Base-by-base conservation (phyloP, 2,329 filamentous ascomycete species). In the Pseudocercospora cruenta region DNA sequence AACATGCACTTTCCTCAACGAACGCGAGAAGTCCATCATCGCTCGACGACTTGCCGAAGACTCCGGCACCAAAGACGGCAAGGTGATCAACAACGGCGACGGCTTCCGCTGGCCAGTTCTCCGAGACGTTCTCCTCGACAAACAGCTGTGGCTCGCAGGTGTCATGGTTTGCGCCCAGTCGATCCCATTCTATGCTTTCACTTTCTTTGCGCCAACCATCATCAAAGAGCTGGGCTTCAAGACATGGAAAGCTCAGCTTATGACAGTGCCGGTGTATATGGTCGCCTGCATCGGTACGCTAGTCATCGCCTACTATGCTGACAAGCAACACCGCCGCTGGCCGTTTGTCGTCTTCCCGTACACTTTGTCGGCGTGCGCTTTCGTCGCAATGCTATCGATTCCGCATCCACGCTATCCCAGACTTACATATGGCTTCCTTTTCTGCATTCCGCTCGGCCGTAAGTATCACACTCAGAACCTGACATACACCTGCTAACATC, bases 171-270 rank as follows among this genome's bases (percentile, higher is more conserved):
- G 70, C 73, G 72, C 31, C 8, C 72, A 78, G 70, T 90, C 92
- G 73, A 92, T 89, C 1, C 91, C 93, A 86, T 83, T 93, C 0
- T 74, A 86, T 70, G 85, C 85, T n/a, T 87, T 87, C 74, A 83
- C 81, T 68, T 87, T 84, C 9, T 88, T 88, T 72, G 76, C 87
- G 3, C 86, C 86, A 1, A 82, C 82, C 1, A 87, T 88, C 67
- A 81, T 82, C 64, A 77, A 75, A 33, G 77, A 77, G 26, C 80
- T 83, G 68, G 81, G 81, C 6, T 83, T 81, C 66, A 78, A 78
- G 3, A 74, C 77, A 2, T 77, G 78, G 6, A 75, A 78, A 45
- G 80, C 80, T 3, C 80, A 83, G 63, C 77, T 82, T 10, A 73
- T 82, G 26, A 80, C 80, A n/a, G 80, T 83, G 3, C 81, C 81